Base-by-base conservation (phyloP, 164 flowering plant species). In the Aristolochia contorta region DNA sequence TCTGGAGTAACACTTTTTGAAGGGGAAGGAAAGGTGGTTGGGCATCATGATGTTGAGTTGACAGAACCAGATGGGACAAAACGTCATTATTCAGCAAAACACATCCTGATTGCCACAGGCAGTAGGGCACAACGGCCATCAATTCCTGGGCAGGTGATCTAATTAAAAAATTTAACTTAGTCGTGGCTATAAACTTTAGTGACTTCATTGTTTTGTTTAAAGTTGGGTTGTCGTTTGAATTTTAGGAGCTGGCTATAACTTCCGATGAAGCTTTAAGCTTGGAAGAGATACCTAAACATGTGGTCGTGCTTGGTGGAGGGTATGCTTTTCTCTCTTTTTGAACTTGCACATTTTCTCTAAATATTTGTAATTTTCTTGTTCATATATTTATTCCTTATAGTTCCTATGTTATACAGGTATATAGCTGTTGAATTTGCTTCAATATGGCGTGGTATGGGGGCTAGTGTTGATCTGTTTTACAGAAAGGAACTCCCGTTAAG, bases 371-470 rank as follows among this genome's bases (percentile, higher is more conserved):
- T 15, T 16, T 27, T 47, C 9, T 23, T 16, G 13, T 52, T 19
- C 27, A 18, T 9, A 2, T 30, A 37, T 61, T 47, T 55, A 16
- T 25, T 2, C 33, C 59, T 48, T 54, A 65, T 24, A 16, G n/a
- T 2, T 45, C 57, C 53, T 54, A 27, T 71, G 13, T 61, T 25
- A 24, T 71, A 8, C 59, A 93, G 97, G 82, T 93, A 93, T 61
- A 93, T 93, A 77, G 92, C 99, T 53, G 91, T 93, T 70, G 99
- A 93, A 72, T 93, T 93, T 78, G 99, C 99, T 74, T 90, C 99
- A 43, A 93, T 90, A 64, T 93, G 99, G 99, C 73, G 84, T 59
- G 99, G 99, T 54, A 79, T 93, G 89, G 99, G 97, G 67, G 77
- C 80, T 53, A 67, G 78, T 13, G 99, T 93, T 51, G 88, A 90